Evolutionary conservation across 1,139 yeast species (phyloP).

Genomic region (Debaryomyces sp.): DNA sequence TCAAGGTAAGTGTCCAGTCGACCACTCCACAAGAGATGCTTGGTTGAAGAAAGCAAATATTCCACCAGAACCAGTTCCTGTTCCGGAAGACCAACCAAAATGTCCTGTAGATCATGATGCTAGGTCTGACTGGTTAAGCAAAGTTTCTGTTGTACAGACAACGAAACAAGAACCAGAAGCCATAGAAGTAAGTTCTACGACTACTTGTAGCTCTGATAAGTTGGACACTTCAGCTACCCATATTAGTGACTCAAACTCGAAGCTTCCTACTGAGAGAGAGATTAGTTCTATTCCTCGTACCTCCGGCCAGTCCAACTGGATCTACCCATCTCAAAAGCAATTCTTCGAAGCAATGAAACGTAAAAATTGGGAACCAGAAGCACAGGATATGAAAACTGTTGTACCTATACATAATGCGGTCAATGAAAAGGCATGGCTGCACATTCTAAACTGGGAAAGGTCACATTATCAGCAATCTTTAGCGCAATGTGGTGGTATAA

Average conservation of each 20-base stretch:
- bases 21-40: constrained; percentile 21
- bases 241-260: constrained; percentile 29
- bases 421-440: constrained; percentile 90
- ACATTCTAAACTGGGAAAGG: constrained; percentile 81
- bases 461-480: constrained; percentile 54
- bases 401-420: constrained; percentile 95
- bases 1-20: constrained; percentile 30
- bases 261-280: constrained; percentile 69
- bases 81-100: constrained; percentile 32
- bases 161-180: constrained; percentile 33
- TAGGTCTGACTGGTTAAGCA: constrained; percentile 57
- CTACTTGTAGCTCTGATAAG: constrained; percentile 50
- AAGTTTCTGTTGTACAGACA: constrained; percentile 33
- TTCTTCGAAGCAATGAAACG: constrained; percentile 93
- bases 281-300: constrained; percentile 87
- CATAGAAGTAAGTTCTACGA: constrained; percentile 37
- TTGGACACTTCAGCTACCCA: constrained; percentile 25
- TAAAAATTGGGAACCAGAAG: constrained; percentile 83
- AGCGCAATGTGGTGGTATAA: constrained; percentile 75
- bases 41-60: constrained; percentile 17
- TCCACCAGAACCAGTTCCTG: constrained; percentile 3
- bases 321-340: constrained; percentile 94
- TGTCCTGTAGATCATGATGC: constrained; percentile 75
- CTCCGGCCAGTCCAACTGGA: constrained; percentile 69
- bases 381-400: constrained; percentile 82